These are phyloP conservation scores for Hypoxylon intermedium DNA, from an alignment of 495 filamentous ascomycete species.

Conservation along the genomic window DNA sequence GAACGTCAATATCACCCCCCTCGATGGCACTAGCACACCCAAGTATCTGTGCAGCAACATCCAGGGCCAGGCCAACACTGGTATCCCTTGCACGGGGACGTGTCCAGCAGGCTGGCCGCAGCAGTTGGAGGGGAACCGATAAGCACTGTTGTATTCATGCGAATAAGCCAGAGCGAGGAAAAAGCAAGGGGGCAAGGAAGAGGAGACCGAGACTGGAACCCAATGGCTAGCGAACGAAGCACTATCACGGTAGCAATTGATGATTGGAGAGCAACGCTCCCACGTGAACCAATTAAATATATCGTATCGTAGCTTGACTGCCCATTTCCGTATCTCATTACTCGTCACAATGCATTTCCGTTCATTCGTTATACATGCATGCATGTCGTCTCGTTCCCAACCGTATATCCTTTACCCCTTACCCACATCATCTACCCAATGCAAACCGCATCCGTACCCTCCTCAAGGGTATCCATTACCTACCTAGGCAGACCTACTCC, in stretches of 20 bases:
- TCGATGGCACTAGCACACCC: slow-evolving; percentile 47
- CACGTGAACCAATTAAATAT: background rate
- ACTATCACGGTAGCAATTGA: too few relatives aligned
- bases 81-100: slow-evolving; percentile 51
- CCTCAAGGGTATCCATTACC: background rate
- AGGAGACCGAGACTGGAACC: background rate
- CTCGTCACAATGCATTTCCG: slow-evolving; percentile 11
- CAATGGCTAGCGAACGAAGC: background rate
- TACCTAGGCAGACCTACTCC: slow-evolving; percentile 54
- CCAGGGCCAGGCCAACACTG: slow-evolving; percentile 45
- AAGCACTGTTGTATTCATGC: background rate
- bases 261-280: too few relatives aligned
- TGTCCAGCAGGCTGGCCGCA: slow-evolving; percentile 54
- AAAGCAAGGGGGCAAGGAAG: background rate
- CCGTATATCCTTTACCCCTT: slow-evolving; percentile 2
- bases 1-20: slow-evolving; percentile 57
- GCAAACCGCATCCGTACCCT: background rate
- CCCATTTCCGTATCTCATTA: slow-evolving; percentile 29
- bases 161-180: too few relatives aligned
- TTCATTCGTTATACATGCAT: slow-evolving; percentile 18
- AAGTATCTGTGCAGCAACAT: slow-evolving; percentile 58
- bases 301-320: background rate
- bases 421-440: slow-evolving; percentile 12
- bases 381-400: slow-evolving; percentile 21
- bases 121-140: slow-evolving; percentile 53